Evolutionary conservation across 2,329 filamentous ascomycete species (phyloP).

Genomic region (Nigrospora sphaerica): DNA sequence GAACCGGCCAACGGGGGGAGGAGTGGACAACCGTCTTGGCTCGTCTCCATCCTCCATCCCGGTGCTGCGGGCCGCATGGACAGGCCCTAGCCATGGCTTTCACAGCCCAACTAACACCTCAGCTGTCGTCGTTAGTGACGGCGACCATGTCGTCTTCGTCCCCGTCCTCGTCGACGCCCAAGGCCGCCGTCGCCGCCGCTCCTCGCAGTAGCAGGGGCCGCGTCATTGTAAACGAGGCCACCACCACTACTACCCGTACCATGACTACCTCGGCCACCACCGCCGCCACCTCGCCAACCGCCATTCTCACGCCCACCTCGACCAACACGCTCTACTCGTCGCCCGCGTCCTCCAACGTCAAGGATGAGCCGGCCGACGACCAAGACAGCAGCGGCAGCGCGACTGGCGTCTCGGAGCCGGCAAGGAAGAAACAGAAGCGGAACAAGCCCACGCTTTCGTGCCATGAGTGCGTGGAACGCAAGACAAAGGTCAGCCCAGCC

Average conservation of each 20-base stretch:
- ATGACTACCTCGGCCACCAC: neutral
- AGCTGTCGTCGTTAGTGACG: no score
- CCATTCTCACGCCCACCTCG: constrained; percentile 4
- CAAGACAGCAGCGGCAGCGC: constrained; percentile 11
- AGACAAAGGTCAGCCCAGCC: constrained; percentile 59
- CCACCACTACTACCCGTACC: neutral
- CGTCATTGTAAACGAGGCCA: no score
- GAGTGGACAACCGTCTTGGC: no score
- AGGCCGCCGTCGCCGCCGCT: no score
- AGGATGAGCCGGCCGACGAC: constrained; percentile 1
- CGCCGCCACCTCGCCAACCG: neutral
- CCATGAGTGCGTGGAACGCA: constrained; percentile 72
- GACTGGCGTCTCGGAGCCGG: constrained; percentile 22
- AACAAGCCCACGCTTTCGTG: constrained; percentile 80
- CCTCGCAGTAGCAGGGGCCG: no score
- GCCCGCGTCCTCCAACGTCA: neutral
- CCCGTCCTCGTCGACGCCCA: no score
- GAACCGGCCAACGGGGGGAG: no score
- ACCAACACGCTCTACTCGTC: constrained; percentile 2
- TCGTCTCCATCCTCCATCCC: no score
- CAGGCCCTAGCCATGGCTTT: no score
- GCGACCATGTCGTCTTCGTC: no score
- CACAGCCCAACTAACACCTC: no score
- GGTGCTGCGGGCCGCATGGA: no score
- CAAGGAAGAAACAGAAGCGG: constrained; percentile 69